Conservation (phyloP, 2,329 filamentous ascomycete species). For the Sarocladium strictum region DNA sequence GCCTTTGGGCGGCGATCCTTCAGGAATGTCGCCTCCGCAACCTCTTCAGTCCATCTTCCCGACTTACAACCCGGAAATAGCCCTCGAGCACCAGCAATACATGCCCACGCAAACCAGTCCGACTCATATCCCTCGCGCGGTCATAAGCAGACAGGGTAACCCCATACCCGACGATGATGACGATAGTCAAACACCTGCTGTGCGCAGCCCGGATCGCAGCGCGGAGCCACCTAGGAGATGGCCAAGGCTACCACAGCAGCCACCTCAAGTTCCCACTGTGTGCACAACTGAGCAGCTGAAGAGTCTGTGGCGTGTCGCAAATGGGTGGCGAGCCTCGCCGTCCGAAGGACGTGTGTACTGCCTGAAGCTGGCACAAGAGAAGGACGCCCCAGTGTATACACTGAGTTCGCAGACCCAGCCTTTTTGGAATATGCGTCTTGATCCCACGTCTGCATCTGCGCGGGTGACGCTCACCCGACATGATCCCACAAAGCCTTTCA, state of each 20-base stretch:
- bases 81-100: constrained; percentile 64
- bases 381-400: constrained; percentile 60
- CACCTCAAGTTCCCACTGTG: constrained; percentile 40
- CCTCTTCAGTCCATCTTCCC: constrained; percentile 68
- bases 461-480: constrained; percentile 53
- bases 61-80: constrained; percentile 61
- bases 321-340: constrained; percentile 60
- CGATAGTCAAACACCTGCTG: constrained; percentile 13
- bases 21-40: constrained; percentile 20
- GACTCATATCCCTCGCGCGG: constrained; percentile 54
- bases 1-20: constrained; percentile 32
- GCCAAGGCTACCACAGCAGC: constrained; percentile 31
- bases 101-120: constrained; percentile 61
- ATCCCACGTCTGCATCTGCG: constrained; percentile 58
- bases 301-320: constrained; percentile 62
- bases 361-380: constrained; percentile 48
- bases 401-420: constrained; percentile 56
- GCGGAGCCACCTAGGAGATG: constrained; percentile 11
- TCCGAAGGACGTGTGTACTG: constrained; percentile 55
- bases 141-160: constrained; percentile 62
- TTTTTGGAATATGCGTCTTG: constrained; percentile 60
- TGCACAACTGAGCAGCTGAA: constrained; percentile 57
- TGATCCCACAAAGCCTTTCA: constrained; percentile 54
- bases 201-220: constrained; percentile 18
- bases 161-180: constrained; percentile 17